phyloP scores from a whole-genome alignment of 345 rosid genomes.

The Kandelia obovata region DNA sequence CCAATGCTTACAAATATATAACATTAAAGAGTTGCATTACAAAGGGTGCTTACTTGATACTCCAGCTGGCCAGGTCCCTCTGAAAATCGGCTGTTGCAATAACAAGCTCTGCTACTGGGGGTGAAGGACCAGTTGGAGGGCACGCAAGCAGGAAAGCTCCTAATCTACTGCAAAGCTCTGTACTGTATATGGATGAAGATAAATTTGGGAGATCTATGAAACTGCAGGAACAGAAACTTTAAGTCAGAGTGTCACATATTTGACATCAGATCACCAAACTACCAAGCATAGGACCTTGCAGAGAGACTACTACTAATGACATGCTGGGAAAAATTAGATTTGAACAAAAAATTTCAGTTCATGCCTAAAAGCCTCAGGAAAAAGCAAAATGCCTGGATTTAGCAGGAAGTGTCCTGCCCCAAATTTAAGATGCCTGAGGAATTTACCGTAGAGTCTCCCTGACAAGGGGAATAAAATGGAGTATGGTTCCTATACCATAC shows the following conservation, averaged over 20 bases:
- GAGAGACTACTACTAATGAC: background rate
- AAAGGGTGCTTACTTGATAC: conserved; percentile 48
- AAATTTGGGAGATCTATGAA: conserved; percentile 88
- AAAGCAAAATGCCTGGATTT: no score
- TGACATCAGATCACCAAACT: background rate
- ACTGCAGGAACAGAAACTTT: conserved; percentile 45
- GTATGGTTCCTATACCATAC: no score
- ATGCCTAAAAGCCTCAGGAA: background rate
- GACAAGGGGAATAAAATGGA: no score
- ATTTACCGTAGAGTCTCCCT: background rate
- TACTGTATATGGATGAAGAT: conserved; percentile 84
- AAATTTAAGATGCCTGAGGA: background rate
- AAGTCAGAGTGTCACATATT: conserved; percentile 15
- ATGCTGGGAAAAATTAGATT: background rate
- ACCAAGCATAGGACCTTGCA: conserved; percentile 3
- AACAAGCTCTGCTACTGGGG: conserved; percentile 85
- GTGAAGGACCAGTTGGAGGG: conserved; percentile 94
- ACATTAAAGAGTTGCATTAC: background rate
- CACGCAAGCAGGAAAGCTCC: conserved; percentile 85
- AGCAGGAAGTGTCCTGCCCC: no score
- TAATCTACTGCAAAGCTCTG: conserved; percentile 84
- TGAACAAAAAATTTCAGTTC: background rate
- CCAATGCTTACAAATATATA: conserved; percentile 13
- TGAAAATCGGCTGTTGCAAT: conserved; percentile 95
- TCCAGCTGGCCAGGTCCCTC: conserved; percentile 85